A percentile compares a stretch with the other conserved stretches of the same genome.
phyloP scores from a whole-genome alignment of 495 filamentous ascomycete species.

The Penicillium bialowiezense region DNA sequence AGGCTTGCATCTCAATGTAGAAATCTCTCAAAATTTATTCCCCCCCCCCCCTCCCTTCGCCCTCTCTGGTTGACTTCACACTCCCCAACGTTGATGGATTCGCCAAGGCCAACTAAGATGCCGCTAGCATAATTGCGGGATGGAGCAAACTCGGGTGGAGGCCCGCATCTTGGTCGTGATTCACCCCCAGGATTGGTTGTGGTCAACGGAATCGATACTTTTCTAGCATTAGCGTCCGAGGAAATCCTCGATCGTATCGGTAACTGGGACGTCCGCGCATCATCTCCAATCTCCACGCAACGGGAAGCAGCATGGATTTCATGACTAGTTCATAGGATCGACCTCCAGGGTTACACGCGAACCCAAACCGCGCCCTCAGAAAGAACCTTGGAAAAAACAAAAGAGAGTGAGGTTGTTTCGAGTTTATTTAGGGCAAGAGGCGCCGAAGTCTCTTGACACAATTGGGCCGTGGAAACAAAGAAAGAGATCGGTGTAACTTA shows the following conservation, averaged over 20 bases:
- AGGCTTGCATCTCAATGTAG: neutral
- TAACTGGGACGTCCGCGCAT: neutral
- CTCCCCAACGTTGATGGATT: neutral
- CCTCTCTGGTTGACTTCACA: too few relatives aligned
- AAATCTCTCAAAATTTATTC: neutral
- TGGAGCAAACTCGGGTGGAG: slow-evolving; percentile 22
- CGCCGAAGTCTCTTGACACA: slow-evolving; percentile 11
- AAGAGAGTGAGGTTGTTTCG: slow-evolving; percentile 40
- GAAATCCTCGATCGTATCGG: neutral
- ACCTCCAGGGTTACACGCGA: slow-evolving; percentile 14
- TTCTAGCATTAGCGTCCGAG: slow-evolving; percentile 2
- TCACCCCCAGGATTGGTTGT: slow-evolving; percentile 4
- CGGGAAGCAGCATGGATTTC: slow-evolving; percentile 8
- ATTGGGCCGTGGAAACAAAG: slow-evolving; percentile 32
- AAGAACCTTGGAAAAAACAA: slow-evolving; percentile 1
- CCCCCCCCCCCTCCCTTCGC: too few relatives aligned
- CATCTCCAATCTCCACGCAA: neutral
- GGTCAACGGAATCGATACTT: neutral
- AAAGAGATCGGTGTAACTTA: slow-evolving; percentile 20
- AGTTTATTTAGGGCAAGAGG: slow-evolving; percentile 37
- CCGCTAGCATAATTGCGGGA: slow-evolving; percentile 7
- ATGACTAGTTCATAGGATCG: slow-evolving; percentile 10
- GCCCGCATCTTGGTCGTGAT: slow-evolving; percentile 14
- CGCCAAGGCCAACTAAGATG: slow-evolving; percentile 17
- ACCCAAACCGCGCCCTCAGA: slow-evolving; percentile 4